These are phyloP conservation scores for Ceratocystis huliohia DNA, from an alignment of 2,329 filamentous ascomycete species.

Conservation along the genomic window DNA sequence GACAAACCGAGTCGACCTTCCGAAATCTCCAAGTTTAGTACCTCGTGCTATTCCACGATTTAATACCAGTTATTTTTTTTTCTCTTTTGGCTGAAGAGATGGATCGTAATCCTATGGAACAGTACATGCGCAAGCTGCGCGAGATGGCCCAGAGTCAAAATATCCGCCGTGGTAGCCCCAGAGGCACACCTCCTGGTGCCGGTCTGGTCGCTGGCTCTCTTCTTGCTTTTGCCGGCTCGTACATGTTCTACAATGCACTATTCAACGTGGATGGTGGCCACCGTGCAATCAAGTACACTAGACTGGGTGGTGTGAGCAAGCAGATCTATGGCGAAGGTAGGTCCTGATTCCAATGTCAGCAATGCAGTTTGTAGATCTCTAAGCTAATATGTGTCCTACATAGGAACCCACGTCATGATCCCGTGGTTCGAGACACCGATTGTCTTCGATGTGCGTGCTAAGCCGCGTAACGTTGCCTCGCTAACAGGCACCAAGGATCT, in stretches of 20 bases:
- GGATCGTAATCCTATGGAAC: slow-evolving; percentile 33
- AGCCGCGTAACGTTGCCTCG: slow-evolving; percentile 90
- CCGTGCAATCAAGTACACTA: slow-evolving; percentile 95
- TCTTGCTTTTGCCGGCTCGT: slow-evolving; percentile 35
- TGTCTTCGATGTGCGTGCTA: slow-evolving; percentile 94
- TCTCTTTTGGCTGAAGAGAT: slow-evolving; percentile 4
- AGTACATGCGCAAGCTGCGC: slow-evolving; percentile 40
- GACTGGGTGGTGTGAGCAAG: slow-evolving; percentile 82
- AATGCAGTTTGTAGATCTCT: not conserved
- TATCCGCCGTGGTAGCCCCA: slow-evolving; percentile 33
- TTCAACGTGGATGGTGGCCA: slow-evolving; percentile 95
- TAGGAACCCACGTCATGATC: slow-evolving; percentile 82
- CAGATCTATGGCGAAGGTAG: slow-evolving; percentile 92
- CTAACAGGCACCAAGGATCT: slow-evolving; percentile 97
- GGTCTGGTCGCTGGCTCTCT: slow-evolving; percentile 34
- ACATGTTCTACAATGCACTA: slow-evolving; percentile 47
- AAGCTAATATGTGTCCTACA: slow-evolving; percentile 20
- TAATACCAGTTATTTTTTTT: not conserved
- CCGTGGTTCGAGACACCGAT: slow-evolving; percentile 97
- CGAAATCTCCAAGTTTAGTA: not conserved
- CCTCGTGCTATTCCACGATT: not conserved
- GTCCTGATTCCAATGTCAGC: slow-evolving; percentile 19
- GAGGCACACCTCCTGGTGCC: slow-evolving; percentile 29
- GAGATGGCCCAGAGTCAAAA: slow-evolving; percentile 34
- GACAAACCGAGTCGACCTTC: not conserved